Base-by-base conservation (phyloP, 257 asterid species). In the Solanum appendiculatum region DNA sequence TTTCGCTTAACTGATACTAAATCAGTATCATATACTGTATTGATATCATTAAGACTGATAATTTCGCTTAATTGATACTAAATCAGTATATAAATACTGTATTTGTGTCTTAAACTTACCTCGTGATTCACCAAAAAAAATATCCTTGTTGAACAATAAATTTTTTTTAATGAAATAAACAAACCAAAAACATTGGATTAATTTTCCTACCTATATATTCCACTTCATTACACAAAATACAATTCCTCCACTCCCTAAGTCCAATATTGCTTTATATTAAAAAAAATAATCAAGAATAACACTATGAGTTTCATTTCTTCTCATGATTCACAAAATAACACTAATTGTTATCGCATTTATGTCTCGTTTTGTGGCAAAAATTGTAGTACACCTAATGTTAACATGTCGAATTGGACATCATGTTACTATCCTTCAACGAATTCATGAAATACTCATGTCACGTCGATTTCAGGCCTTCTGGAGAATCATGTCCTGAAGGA, bases 401-500 rank as follows among this genome's bases (percentile, higher is more conserved):
- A 46, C 75, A 46, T 88, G 8, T 84, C 93, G 0, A 92, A 90
- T 16, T 91, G 91, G 90, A 91, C 94, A 9, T 94, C 91, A 9
- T 92, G 95, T 58, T 93, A 90, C 89, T 81, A 88, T 66, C 91
- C 92, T 0, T 80, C 87, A 5, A 86, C 77, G 44, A 90, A 92
- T 6, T 84, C 93, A 1, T 92, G 95, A 92, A 83, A 21, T 34
- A 34, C 54, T 21, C 89, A 91, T 7, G 85, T 85, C 36, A 92
- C 95, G 1, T 69, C 89, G 1, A 90, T 95, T 33, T 94, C 95
- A 1, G 89, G 88, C 3, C 88, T 78, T 2, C 44, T 27, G 88
- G 60, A 91, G 33, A 90, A 88, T 36, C 92, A 92, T 1, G 92
- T 91, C 27, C 46, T 95, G 16, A 94, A 90, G 86, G 91, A 92